Evolutionary conservation across 1,284 basidiomycete species (phyloP).

Genomic region (Trametes sp.): DNA sequence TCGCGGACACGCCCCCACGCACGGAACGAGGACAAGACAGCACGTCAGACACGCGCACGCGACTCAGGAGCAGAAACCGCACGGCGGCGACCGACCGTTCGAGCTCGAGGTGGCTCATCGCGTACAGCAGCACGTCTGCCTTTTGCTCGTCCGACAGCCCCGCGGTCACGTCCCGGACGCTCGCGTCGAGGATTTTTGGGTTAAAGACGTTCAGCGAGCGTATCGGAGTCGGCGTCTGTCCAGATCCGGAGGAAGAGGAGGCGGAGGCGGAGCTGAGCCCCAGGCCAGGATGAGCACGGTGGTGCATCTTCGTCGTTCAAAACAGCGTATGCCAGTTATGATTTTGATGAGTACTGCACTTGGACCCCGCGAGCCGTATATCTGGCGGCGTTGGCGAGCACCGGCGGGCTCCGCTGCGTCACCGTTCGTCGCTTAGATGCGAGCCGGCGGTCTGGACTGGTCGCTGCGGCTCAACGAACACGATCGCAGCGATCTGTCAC

Average conservation of each 20-base stretch:
- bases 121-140: constrained; percentile 69
- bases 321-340: constrained; percentile 15
- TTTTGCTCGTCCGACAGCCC: constrained; percentile 68
- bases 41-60: constrained; percentile 25
- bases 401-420: no score
- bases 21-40: constrained; percentile 2
- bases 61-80: constrained; percentile 11
- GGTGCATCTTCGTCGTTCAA: constrained; percentile 28
- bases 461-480: constrained; percentile 9
- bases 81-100: constrained; percentile 36
- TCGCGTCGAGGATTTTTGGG: constrained; percentile 74
- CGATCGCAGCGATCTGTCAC: constrained; percentile 18
- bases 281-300: constrained; percentile 27
- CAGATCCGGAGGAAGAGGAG: constrained; percentile 18
- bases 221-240: constrained; percentile 13
- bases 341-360: constrained; percentile 17
- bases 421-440: constrained; percentile 23
- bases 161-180: constrained; percentile 67
- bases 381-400: constrained; percentile 1
- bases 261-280: constrained; percentile 24
- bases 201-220: constrained; percentile 68
- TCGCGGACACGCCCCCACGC: constrained; percentile 17
- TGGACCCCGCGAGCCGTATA: constrained; percentile 3
- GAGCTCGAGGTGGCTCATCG: constrained; percentile 57
- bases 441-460: constrained; percentile 21